These are phyloP conservation scores for Conidiobolus incongruus DNA, from an alignment of 371 early-diverging fungal genomes.

Conservation along the genomic window DNA sequence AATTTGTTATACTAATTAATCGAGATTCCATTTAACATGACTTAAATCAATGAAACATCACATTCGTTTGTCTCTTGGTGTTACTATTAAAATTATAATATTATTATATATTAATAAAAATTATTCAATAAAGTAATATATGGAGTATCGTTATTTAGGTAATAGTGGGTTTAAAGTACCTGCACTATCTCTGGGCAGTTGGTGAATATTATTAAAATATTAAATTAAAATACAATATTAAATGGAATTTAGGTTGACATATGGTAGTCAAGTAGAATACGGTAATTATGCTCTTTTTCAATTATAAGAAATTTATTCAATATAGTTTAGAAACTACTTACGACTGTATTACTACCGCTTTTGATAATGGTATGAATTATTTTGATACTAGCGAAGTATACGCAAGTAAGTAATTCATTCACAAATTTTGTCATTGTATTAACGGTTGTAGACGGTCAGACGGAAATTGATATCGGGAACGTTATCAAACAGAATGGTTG, in stretches of 20 bases:
- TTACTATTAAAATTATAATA: too few species aligned
- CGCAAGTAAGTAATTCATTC: conserved; percentile 14
- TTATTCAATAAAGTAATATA: too few species aligned
- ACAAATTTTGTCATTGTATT: background rate
- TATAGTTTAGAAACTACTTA: conserved; percentile 19
- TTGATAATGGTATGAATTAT: conserved; percentile 56
- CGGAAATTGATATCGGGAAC: conserved; percentile 51
- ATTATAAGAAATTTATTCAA: background rate
- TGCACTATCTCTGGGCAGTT: conserved; percentile 21
- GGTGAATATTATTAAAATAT: conserved; percentile 8
- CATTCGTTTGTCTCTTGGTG: too few species aligned
- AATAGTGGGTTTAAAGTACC: conserved; percentile 57
- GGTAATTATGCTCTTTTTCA: conserved; percentile 4
- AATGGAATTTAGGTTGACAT: conserved; percentile 28
- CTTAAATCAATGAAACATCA: too few species aligned
- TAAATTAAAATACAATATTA: background rate
- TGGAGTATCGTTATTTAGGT: conserved; percentile 69
- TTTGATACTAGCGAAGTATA: conserved; percentile 64
- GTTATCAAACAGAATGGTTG: conserved; percentile 46
- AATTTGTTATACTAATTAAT: too few species aligned
- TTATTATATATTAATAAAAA: too few species aligned
- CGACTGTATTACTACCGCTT: conserved; percentile 45
- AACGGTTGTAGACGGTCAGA: conserved; percentile 26
- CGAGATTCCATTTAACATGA: too few species aligned
- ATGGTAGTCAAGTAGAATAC: conserved; percentile 16